Percentiles rank a stretch among this genome's conserved stretches.
These are phyloP conservation scores for Asterophora parasitica DNA, from an alignment of 768 basidiomycete species.

Conservation along the genomic window DNA sequence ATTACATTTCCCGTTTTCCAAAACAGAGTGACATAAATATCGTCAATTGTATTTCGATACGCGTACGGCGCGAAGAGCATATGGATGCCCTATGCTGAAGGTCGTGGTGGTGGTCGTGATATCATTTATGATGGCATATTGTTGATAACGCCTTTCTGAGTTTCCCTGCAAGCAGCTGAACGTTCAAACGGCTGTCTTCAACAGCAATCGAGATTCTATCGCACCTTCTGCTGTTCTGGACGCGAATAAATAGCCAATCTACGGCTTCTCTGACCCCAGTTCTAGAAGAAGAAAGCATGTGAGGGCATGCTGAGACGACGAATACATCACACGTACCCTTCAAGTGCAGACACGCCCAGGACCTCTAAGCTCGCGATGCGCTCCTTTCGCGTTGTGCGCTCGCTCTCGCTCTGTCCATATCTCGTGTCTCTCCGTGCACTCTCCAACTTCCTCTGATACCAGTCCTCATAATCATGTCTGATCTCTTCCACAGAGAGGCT, in stretches of 20 bases:
- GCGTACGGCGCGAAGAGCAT: no score
- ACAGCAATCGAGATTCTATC: not conserved
- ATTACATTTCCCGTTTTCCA: no score
- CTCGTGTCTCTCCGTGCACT: slow-evolving; percentile 53
- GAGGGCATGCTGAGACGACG: not conserved
- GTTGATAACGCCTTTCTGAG: slow-evolving; percentile 18
- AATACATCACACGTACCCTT: slow-evolving; percentile 58
- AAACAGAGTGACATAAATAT: no score
- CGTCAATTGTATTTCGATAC: no score
- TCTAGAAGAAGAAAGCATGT: slow-evolving; percentile 32
- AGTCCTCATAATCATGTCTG: slow-evolving; percentile 81
- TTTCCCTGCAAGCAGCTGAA: slow-evolving; percentile 14
- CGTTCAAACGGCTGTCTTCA: not conserved
- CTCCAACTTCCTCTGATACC: slow-evolving; percentile 74
- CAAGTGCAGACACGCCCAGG: slow-evolving; percentile 85
- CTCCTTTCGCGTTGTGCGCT: slow-evolving; percentile 40
- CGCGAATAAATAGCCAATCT: slow-evolving; percentile 91
- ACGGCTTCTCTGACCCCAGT: slow-evolving; percentile 87
- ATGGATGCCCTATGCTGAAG: not conserved
- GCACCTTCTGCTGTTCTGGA: slow-evolving; percentile 82
- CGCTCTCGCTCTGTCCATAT: slow-evolving; percentile 42
- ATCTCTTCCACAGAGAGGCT: slow-evolving; percentile 89
- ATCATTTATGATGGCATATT: slow-evolving; percentile 7
- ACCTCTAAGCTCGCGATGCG: slow-evolving; percentile 78
- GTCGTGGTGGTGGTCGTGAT: not conserved